Percentiles rank a stretch among this genome's conserved stretches.
Conservation (phyloP, 306 rosid species). For the Trichosanthes truncata region DNA sequence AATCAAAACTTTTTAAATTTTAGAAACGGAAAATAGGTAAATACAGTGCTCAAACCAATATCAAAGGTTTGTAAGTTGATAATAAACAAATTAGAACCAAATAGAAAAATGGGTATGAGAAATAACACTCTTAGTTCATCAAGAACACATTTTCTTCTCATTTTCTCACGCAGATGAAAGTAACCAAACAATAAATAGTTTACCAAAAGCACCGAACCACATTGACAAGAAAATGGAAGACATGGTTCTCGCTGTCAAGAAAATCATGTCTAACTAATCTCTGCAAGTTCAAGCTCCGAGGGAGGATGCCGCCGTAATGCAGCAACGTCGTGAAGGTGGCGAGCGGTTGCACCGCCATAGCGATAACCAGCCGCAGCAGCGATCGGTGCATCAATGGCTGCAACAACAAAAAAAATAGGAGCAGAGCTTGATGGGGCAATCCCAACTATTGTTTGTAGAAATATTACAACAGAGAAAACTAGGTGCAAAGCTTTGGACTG, state of each 20-base stretch:
- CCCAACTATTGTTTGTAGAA: neutral
- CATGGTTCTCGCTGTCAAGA: neutral
- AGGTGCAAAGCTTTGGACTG: neutral
- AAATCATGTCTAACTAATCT: neutral
- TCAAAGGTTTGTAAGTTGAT: too few relatives aligned
- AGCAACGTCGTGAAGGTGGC: neutral
- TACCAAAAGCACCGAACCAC: conserved; percentile 4
- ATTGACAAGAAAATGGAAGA: conserved; percentile 6
- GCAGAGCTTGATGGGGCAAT: neutral
- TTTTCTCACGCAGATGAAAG: neutral
- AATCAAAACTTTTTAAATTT: too few relatives aligned
- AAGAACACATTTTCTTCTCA: neutral
- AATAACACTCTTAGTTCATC: neutral
- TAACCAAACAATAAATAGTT: neutral
- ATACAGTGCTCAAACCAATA: neutral
- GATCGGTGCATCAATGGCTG: neutral
- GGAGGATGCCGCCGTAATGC: neutral
- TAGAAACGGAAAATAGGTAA: too few relatives aligned
- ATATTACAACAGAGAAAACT: neutral
- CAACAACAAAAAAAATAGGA: neutral
- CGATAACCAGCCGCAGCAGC: neutral
- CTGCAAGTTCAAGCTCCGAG: neutral
- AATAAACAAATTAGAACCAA: neutral
- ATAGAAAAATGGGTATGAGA: neutral
- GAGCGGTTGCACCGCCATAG: neutral